Evolutionary conservation across 2,329 filamentous ascomycete species (phyloP), one percentile per base, ranked within the genome.

Genomic region (Colletotrichum coccodes): DNA sequence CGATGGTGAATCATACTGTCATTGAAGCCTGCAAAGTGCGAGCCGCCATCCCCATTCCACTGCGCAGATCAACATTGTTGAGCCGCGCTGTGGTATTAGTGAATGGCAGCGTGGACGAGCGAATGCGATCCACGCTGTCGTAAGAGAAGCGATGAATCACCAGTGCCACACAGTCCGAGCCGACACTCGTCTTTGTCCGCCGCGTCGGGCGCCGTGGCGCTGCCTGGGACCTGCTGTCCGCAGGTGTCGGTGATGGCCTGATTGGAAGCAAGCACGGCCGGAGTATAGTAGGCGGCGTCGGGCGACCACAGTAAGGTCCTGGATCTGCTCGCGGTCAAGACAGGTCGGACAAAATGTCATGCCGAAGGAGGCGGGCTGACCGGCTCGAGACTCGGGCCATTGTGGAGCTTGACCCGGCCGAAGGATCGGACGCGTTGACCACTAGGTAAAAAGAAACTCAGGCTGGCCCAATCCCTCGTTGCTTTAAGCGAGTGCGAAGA

Each of bases 271-370:
- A 4, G 38, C 21, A 16, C 28, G 8, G n/a, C 14, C 42, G 5
- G n/a, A n/a, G 16, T 18, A 47, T n/a, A n/a, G n/a, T n/a, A n/a
- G n/a, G n/a, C n/a, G n/a, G n/a, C n/a, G n/a, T n/a, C n/a, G n/a
- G n/a, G n/a, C n/a, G n/a, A n/a, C n/a, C n/a, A n/a, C n/a, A n/a
- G n/a, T n/a, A n/a, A n/a, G n/a, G n/a, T n/a, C n/a, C n/a, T n/a
- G n/a, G 21, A 16, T 30, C 12, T 18, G 34, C 16, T 9, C 14
- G 18, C 23, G 3, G 3, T 38, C 8, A 21, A 32, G 30, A 42
- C 32, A 16, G 11, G 26, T 38, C 66, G 66, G 66, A 38, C 47
- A 61, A 66, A 68, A 9, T 65, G 26, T 69, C 23, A 23, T 32
- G 34, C 66, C 66, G 66, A 60, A 56, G 49, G 54, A 23, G 38